Evolutionary conservation across 2,329 filamentous ascomycete species (phyloP), one percentile per base, ranked within the genome.

Genomic region (Nigrospora osmanthi): DNA sequence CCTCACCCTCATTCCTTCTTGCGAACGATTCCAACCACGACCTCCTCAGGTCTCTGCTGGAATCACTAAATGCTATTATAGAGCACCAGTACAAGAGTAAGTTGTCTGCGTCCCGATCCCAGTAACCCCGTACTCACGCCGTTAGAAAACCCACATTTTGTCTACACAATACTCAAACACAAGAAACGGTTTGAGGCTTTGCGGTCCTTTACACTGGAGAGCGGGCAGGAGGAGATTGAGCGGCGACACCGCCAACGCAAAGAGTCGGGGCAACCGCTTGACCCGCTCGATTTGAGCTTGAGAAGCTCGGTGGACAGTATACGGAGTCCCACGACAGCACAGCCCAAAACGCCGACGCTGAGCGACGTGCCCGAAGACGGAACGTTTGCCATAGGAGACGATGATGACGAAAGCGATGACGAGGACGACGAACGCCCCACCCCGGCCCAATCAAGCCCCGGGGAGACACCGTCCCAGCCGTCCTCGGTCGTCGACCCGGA

Each of bases 1-100:
- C 91, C 10, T 87, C 89, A 0, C 91, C 93, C 0, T 89, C 87
- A 31, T 98, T 97, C 61, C 70, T 98, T 11, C 72, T 97, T 15
- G 89, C 88, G 9, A 97, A 95, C 55, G 93, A 98, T 47, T 86
- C 80, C 34, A 98, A 98, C 53, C 87, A 97, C 59, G 70, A 73
- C 31, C 76, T 97, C 5, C 72, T 98, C 7, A 78, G 81, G 40
- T 90, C 89, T 0, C 67, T 97, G 23, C 72, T 98, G 11, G 89
- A 96, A 59, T 90, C 89, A 0, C 82, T 97, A 58, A 95, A 93
- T 60, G 81, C 88, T 2, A 85, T 95, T 37, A 72, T 97, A 34
- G 93, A 97, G 65, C 87, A 96, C 61, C 85, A 95, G 58, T 93
- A 88, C 58, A 75, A 72, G 41, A 80, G 86, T 89, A 68, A 66